These are phyloP conservation scores for Fomes fomentarius DNA, from an alignment of 1,284 basidiomycete species.

Conservation along the genomic window DNA sequence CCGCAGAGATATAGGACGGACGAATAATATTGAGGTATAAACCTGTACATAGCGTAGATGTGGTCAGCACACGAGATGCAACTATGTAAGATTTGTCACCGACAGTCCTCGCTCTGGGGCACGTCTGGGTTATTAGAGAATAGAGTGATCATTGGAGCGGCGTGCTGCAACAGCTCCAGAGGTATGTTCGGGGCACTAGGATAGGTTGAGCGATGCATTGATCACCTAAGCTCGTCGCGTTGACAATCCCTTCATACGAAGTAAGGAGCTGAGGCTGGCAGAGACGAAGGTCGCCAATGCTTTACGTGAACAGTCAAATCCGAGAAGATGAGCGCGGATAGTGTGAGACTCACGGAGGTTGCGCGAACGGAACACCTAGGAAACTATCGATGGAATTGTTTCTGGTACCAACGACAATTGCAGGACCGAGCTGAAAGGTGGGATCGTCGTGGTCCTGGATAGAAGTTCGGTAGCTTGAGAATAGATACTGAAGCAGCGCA, in stretches of 20 bases:
- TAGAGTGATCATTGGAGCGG: conserved; percentile 37
- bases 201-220: conserved; percentile 51
- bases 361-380: conserved; percentile 56
- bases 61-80: background rate
- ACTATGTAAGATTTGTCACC: background rate
- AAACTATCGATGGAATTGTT: conserved; percentile 38
- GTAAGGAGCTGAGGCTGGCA: conserved; percentile 44
- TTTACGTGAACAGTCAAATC: conserved; percentile 29
- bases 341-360: conserved; percentile 38
- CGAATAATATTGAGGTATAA: conserved; percentile 58
- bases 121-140: conserved; percentile 38
- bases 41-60: conserved; percentile 37
- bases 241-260: conserved; percentile 41
- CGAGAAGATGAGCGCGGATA: conserved; percentile 35
- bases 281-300: conserved; percentile 39
- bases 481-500: too few species aligned
- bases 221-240: conserved; percentile 45
- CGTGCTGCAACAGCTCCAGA: conserved; percentile 31
- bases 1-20: conserved; percentile 40
- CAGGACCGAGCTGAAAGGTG: conserved; percentile 2
- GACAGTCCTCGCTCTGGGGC: conserved; percentile 20
- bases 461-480: too few species aligned
- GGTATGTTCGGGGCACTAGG: background rate
- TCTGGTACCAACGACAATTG: conserved; percentile 1
- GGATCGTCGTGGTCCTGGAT: too few species aligned